Conservation (phyloP, 805 yeast species). For the Wickerhamiella nectarea region DNA sequence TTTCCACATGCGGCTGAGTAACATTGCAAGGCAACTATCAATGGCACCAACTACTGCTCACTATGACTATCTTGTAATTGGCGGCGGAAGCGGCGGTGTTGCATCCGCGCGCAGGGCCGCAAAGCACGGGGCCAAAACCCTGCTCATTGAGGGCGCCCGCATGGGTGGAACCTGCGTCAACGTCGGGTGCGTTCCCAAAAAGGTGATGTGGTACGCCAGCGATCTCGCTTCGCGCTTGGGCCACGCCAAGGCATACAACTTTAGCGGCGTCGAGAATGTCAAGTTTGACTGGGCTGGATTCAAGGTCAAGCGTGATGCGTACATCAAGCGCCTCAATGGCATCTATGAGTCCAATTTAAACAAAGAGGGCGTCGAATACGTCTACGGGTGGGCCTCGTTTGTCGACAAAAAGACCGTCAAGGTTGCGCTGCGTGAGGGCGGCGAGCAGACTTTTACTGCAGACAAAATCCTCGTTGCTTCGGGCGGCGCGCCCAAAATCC, state of each 20-base stretch:
- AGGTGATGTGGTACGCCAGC: conserved; percentile 96
- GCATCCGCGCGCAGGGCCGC: conserved; percentile 98
- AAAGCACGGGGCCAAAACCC: conserved; percentile 70
- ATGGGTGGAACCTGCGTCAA: conserved; percentile 98
- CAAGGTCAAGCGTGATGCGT: conserved; percentile 85
- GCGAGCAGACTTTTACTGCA: conserved; percentile 50
- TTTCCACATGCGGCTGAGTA: conserved; percentile 1
- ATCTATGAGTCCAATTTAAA: conserved; percentile 78
- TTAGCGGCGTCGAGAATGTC: conserved; percentile 41
- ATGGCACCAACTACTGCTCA: conserved; percentile 56
- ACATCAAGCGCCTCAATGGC: conserved; percentile 74
- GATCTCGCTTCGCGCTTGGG: conserved; percentile 66
- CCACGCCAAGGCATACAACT: conserved; percentile 75
- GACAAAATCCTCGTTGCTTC: conserved; percentile 81
- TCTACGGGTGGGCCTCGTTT: conserved; percentile 79
- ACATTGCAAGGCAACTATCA: conserved; percentile 6
- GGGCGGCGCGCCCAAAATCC: conserved; percentile 75
- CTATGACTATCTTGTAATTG: conserved; percentile 86
- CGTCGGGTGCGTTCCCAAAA: conserved; percentile 98
- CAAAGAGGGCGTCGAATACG: conserved; percentile 77
- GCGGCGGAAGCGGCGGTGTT: conserved; percentile 99
- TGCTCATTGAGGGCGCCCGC: conserved; percentile 62
- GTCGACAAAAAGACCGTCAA: conserved; percentile 41
- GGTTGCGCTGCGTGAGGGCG: conserved; percentile 54
- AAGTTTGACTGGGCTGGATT: conserved; percentile 72